These are phyloP conservation scores for Pholiota conissans DNA, from an alignment of 768 basidiomycete genomes.

Conservation along the genomic window DNA sequence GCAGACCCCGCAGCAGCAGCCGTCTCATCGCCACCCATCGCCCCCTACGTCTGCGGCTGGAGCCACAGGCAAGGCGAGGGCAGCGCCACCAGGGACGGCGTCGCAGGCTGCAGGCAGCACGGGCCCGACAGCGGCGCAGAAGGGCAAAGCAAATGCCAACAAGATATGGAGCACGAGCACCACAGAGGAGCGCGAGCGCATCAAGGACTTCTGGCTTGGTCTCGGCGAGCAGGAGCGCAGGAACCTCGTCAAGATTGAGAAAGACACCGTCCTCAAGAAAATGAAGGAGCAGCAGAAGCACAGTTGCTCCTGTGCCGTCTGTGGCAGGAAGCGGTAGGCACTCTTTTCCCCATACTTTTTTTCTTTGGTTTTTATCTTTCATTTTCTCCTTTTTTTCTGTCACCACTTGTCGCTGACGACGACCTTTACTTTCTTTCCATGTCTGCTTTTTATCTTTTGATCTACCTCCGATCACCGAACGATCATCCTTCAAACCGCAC, in stretches of 20 bases:
- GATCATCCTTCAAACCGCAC: slow-evolving; percentile 23
- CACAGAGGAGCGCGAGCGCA: slow-evolving; percentile 91
- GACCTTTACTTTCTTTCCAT: slow-evolving; percentile 18
- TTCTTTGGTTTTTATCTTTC: slow-evolving; percentile 24
- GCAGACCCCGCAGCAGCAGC: slow-evolving; percentile 27
- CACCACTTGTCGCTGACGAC: slow-evolving; percentile 14
- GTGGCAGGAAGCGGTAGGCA: slow-evolving; percentile 85
- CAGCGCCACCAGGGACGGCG: slow-evolving; percentile 11
- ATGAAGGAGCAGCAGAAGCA: slow-evolving; percentile 99
- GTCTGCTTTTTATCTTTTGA: slow-evolving; percentile 26
- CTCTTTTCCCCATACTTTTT: slow-evolving; percentile 21
- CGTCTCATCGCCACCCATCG: slow-evolving; percentile 41
- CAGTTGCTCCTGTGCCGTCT: slow-evolving; percentile 93
- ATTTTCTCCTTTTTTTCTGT: slow-evolving; percentile 15
- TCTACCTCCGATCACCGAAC: slow-evolving; percentile 28
- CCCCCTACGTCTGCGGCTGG: slow-evolving; percentile 47
- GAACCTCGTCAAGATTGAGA: slow-evolving; percentile 95
- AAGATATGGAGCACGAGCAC: slow-evolving; percentile 97
- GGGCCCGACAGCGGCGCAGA: slow-evolving; percentile 26
- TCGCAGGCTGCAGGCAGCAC: slow-evolving; percentile 35
- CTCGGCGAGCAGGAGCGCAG: slow-evolving; percentile 90
- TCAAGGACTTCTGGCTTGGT: slow-evolving; percentile 97
- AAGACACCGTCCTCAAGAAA: slow-evolving; percentile 95
- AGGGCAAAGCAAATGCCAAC: slow-evolving; percentile 50
- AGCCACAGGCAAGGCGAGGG: slow-evolving; percentile 28